These are phyloP conservation scores for Pulveroboletus sp. DNA, from an alignment of 1,284 basidiomycete genomes.

Conservation along the genomic window DNA sequence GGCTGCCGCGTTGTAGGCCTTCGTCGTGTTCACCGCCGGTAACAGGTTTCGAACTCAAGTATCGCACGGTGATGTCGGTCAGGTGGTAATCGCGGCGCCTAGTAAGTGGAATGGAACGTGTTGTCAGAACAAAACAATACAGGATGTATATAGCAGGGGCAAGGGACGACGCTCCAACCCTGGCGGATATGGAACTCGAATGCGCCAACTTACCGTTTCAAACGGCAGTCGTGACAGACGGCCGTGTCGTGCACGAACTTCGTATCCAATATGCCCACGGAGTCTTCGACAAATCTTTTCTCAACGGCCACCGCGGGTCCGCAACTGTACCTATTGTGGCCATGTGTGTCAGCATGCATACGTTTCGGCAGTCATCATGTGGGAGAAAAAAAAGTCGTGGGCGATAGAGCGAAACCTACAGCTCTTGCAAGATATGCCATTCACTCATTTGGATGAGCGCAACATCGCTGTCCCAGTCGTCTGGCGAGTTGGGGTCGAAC, in stretches of 20 bases:
- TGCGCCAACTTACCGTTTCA: conserved; percentile 49
- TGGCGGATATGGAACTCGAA: conserved; percentile 15
- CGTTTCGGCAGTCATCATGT: conserved; percentile 9
- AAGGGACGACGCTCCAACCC: conserved; percentile 9
- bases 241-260: conserved; percentile 50
- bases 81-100: conserved; percentile 54
- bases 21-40: conserved; percentile 28
- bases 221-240: conserved; percentile 63
- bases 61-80: conserved; percentile 53
- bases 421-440: conserved; percentile 58
- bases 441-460: conserved; percentile 59
- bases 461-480: conserved; percentile 56
- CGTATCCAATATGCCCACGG: conserved; percentile 30
- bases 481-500: conserved; percentile 62
- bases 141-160: conserved; percentile 7
- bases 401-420: conserved; percentile 46
- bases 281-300: conserved; percentile 40
- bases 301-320: conserved; percentile 58
- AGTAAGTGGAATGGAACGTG: conserved; percentile 17
- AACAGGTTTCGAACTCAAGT: conserved; percentile 33
- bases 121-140: conserved; percentile 19
- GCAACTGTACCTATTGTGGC: conserved; percentile 52
- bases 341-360: conserved; percentile 20
- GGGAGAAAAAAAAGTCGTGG: conserved; percentile 7
- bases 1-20: conserved; percentile 26